phyloP scores from a whole-genome alignment of 257 asterid genomes.

The Euphrasia confusa region DNA sequence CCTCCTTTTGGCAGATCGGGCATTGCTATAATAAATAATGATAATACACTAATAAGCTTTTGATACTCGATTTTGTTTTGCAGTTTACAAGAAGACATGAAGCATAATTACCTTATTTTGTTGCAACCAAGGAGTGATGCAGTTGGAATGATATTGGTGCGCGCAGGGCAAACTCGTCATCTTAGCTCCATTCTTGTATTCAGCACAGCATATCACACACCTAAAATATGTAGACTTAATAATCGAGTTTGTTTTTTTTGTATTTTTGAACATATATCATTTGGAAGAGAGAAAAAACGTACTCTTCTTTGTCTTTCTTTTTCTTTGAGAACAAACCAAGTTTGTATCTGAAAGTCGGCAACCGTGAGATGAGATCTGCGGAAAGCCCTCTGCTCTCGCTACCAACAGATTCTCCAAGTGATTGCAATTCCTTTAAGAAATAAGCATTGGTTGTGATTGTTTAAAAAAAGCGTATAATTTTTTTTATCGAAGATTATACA shows the following conservation, averaged over 20 bases:
- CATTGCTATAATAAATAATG: constrained; percentile 44
- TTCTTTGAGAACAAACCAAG: constrained; percentile 51
- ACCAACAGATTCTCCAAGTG: constrained; percentile 75
- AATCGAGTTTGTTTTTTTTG: neutral
- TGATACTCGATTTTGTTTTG: no score
- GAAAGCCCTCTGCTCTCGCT: constrained; percentile 71
- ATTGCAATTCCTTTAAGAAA: constrained; percentile 61
- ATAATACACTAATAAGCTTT: neutral
- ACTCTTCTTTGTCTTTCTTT: constrained; percentile 46
- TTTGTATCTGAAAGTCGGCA: constrained; percentile 73
- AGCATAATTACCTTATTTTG: constrained; percentile 50
- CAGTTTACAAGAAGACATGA: neutral
- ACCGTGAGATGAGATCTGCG: constrained; percentile 54
- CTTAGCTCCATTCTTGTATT: constrained; percentile 53
- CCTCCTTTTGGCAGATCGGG: constrained; percentile 80
- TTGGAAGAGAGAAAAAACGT: constrained; percentile 19
- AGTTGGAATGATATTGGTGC: constrained; percentile 71
- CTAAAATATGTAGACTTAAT: constrained; percentile 26
- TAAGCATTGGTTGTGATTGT: neutral
- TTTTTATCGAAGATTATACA: neutral
- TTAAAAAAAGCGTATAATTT: neutral
- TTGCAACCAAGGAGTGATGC: constrained; percentile 73
- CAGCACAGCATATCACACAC: constrained; percentile 77
- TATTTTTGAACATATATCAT: constrained; percentile 2
- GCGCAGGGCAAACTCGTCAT: constrained; percentile 77